Evolutionary conservation across 1,139 yeast species (phyloP), one percentile per base, ranked within the genome.

Genomic region (Yamadazyma mexicana): DNA sequence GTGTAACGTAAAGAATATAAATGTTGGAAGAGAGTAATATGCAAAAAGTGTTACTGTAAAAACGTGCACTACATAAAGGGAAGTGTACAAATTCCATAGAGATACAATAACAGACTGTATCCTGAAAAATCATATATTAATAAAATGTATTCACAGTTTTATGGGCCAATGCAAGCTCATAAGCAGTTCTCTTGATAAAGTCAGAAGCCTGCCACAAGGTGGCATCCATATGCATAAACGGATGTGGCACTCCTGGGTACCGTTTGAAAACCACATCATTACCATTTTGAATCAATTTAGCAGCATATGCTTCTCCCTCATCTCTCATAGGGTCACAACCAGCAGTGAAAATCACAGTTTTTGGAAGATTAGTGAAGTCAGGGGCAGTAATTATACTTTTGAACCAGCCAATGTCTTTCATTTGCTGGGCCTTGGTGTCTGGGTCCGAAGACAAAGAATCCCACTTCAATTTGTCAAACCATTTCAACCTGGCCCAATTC

Each of bases 151-250:
- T 31, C 9, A 42, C 40, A 15, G 51, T 48, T 14, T 39, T 40
- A 37, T 52, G 56, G 7, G 56, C 55, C 5, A 47, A 11, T 3
- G 48, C 50, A 11, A 53, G 32, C 31, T 54, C 54, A 34, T 35
- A 38, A 4, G 54, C 56, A 15, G 58, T 54, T 33, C 45, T 42
- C 45, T 46, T 49, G 32, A 54, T 54, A 47, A 39, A 47, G 31
- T 45, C 49, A n/a, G 34, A 23, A 8, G 50, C 77, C 46, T 69
- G 70, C 32, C 62, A 56, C 37, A 72, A 55, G 10, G 58, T 58
- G 16, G 56, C 70, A 47, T 70, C 72, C 77, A 73, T 70, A 31
- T 64, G 75, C 75, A 73, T 69, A 29, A 66, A 71, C 5, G 75
- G 67, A 47, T 73, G 79, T 1, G 77, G 77, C 22, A 71, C 65